Percentiles rank a stretch among this genome's conserved stretches.
Conservation (phyloP, 495 filamentous ascomycete genomes). For the Coniosporium apollinis region DNA sequence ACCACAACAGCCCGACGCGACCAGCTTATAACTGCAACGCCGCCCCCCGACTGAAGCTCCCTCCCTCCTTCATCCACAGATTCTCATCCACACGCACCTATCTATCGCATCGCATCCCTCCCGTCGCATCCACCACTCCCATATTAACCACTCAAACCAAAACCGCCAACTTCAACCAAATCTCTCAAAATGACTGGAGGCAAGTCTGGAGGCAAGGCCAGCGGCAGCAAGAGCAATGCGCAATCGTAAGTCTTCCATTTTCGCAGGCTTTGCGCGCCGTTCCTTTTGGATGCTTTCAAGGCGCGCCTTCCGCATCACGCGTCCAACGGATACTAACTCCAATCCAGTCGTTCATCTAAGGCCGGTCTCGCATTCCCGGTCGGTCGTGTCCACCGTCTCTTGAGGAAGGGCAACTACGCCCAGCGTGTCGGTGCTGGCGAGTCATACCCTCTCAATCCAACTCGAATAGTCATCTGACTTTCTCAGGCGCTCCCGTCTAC, state of each 20-base stretch:
- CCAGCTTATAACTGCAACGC: background rate
- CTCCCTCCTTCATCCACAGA: slow-evolving; percentile 11
- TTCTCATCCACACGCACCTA: slow-evolving; percentile 13
- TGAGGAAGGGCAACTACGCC: slow-evolving; percentile 99
- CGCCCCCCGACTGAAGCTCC: slow-evolving; percentile 13
- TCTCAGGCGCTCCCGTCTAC: slow-evolving; percentile 79
- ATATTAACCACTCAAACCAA: slow-evolving; percentile 20
- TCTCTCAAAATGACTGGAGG: slow-evolving; percentile 90
- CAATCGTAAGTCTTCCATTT: slow-evolving; percentile 64
- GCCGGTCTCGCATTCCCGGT: slow-evolving; percentile 98
- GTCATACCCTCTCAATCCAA: slow-evolving; percentile 14
- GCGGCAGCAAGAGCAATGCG: slow-evolving; percentile 76
- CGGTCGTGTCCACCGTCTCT: slow-evolving; percentile 97
- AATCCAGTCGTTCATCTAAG: slow-evolving; percentile 85
- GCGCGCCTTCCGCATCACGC: no score
- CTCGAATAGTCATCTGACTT: slow-evolving; percentile 15
- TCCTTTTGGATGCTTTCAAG: slow-evolving; percentile 9
- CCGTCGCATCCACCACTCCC: slow-evolving; percentile 12
- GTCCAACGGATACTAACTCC: slow-evolving; percentile 22
- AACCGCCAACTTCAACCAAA: slow-evolving; percentile 15
- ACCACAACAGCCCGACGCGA: slow-evolving; percentile 12
- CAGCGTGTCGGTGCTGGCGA: slow-evolving; percentile 95
- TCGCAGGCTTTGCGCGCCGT: slow-evolving; percentile 1
- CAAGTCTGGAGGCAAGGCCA: slow-evolving; percentile 98
- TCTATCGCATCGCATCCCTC: slow-evolving; percentile 8